Evolutionary conservation across 139 green algal species (phyloP).

Genomic region (Chlorella sp.): DNA sequence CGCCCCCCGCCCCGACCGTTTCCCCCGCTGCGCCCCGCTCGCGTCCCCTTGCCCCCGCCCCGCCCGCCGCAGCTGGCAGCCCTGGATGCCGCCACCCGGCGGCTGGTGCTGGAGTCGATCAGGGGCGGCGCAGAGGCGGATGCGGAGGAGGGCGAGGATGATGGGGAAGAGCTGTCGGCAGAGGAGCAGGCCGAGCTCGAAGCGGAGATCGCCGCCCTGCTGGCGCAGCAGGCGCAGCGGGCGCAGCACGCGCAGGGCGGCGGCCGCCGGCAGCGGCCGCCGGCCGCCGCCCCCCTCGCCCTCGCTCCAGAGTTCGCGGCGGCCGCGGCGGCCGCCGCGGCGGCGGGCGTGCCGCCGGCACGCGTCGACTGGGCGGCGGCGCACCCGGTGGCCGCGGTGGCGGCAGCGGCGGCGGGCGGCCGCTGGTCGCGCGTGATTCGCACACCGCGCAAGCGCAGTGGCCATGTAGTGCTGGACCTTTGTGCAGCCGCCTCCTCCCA

Average conservation of each 20-base stretch:
- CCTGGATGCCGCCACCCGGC: slow-evolving; percentile 35
- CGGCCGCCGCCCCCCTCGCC: background rate
- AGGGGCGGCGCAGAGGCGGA: slow-evolving; percentile 19
- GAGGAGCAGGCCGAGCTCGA: slow-evolving; percentile 11
- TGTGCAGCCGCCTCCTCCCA: slow-evolving; percentile 48
- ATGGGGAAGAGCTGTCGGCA: background rate
- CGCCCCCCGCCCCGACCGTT: too few species aligned
- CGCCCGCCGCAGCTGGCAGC: background rate
- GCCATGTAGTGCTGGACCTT: slow-evolving; percentile 76
- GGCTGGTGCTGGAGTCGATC: slow-evolving; percentile 40
- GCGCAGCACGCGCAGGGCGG: background rate
- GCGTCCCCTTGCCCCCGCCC: too few species aligned
- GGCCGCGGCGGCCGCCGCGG: too few species aligned
- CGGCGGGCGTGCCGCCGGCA: too few species aligned
- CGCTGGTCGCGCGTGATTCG: slow-evolving; percentile 52
- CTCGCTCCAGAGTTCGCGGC: too few species aligned
- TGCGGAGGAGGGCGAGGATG: background rate
- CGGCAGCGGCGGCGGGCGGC: slow-evolving; percentile 1
- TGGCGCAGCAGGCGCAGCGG: background rate
- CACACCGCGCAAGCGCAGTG: slow-evolving; percentile 54
- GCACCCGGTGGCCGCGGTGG: slow-evolving; percentile 18
- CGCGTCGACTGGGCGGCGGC: slow-evolving; percentile 9
- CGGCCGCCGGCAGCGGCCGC: slow-evolving; percentile 1
- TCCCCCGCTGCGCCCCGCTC: too few species aligned
- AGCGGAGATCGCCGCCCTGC: background rate